Evolutionary conservation across 495 filamentous ascomycete species (phyloP).

Genomic region (Aspergillus affinis): DNA sequence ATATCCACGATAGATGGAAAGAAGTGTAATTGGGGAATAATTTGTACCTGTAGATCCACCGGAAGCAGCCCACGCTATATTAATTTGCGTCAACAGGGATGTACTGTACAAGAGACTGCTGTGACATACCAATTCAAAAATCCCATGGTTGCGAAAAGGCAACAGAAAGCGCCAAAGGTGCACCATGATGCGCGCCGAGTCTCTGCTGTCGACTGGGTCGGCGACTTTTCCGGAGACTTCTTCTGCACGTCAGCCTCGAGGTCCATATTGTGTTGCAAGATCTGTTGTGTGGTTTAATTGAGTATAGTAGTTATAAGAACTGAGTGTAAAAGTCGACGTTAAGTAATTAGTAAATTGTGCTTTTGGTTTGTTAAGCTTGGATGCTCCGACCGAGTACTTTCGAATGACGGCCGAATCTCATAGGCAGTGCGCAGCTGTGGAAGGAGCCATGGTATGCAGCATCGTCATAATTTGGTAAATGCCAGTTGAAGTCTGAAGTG

Average conservation of each 20-base stretch:
- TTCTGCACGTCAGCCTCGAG: background rate
- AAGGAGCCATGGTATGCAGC: background rate
- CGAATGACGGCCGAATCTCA: background rate
- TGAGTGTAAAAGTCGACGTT: background rate
- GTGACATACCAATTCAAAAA: background rate
- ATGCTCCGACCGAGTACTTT: background rate
- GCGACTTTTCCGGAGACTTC: background rate
- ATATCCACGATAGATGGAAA: conserved; percentile 37
- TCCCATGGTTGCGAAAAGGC: background rate
- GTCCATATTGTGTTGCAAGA: too few species aligned
- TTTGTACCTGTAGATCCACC: background rate
- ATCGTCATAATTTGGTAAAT: too few species aligned
- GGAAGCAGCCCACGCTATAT: background rate
- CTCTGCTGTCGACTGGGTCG: background rate
- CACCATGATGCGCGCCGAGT: too few species aligned
- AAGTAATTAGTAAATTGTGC: background rate
- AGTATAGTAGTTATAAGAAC: background rate
- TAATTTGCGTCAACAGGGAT: background rate
- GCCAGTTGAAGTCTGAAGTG: too few species aligned
- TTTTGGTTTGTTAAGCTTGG: background rate
- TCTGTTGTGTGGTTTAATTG: background rate
- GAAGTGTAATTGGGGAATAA: conserved; percentile 16
- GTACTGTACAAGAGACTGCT: too few species aligned
- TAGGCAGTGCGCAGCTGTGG: background rate
- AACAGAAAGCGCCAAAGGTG: background rate